Evolutionary conservation across 2,329 filamentous ascomycete species (phyloP), one percentile per base, ranked within the genome.

Genomic region (Aspergillus sclerotialis): DNA sequence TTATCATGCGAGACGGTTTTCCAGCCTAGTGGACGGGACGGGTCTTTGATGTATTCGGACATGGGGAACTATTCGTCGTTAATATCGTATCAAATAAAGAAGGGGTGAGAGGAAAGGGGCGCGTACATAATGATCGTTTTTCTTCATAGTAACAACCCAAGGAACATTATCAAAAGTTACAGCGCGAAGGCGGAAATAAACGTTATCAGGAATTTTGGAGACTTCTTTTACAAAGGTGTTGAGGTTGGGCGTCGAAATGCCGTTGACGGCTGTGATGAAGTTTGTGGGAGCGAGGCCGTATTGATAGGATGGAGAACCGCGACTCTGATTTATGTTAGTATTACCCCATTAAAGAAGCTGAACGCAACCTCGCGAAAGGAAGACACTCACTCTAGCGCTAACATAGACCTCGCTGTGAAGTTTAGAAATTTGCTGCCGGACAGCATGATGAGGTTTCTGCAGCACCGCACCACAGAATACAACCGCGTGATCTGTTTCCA

Each of bases 61-160:
- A 79, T 81, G 3, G 78, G 76, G 64, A 81, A 82, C 66, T 69
- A 38, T 21, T 4, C 24, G 27, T 21, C 16, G 40, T 48, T 33
- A 49, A 38, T n/a, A 33, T 15, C 2, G 31, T 26, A 17, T n/a
- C 7, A n/a, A 36, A 36, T 18, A 7, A 25, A 1, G 16, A 7
- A 13, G 11, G 24, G 23, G 12, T 0, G 25, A 4, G 6, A 5
- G 17, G 21, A 15, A 17, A 12, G 14, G 24, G 25, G 4, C 11
- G 56, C 66, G 55, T 51, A 72, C 69, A 60, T 98, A 98, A 63
- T 98, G 92, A 58, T 98, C 90, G 50, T 95, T 95, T 76, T 96
- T 96, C 79, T 98, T 98, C 85, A 98, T 94, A 7, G 92, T 98
- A 25, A 93, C 86, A n/a, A 98, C 88, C 88, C 92, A 98, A 3